Evolutionary conservation across 192 early-diverging fungal species (phyloP).

Genomic region (Thamnidium elegans): DNA sequence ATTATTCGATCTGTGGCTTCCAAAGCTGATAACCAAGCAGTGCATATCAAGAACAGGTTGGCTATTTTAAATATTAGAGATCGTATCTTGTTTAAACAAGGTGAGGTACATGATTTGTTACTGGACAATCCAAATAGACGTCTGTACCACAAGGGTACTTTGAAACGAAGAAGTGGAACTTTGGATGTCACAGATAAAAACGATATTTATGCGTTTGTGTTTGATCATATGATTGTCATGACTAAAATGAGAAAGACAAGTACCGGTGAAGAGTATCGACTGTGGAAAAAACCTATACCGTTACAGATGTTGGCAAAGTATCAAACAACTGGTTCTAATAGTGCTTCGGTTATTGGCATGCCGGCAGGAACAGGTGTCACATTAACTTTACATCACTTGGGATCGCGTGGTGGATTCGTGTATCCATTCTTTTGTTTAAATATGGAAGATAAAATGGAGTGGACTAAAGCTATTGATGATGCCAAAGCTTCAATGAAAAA

Average conservation of each 20-base stretch:
- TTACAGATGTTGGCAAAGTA: slow-evolving; percentile 58
- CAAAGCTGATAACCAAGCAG: slow-evolving; percentile 3
- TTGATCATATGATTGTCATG: slow-evolving; percentile 86
- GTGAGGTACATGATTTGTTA: slow-evolving; percentile 60
- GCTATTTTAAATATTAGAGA: slow-evolving; percentile 25
- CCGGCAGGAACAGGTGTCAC: slow-evolving; percentile 1
- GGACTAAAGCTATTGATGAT: slow-evolving; percentile 78
- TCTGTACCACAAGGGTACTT: slow-evolving; percentile 72
- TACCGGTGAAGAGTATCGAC: slow-evolving; percentile 57
- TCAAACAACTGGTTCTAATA: neutral
- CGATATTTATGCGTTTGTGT: slow-evolving; percentile 78
- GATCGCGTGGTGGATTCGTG: slow-evolving; percentile 47
- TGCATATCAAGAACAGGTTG: slow-evolving; percentile 13
- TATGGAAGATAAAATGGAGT: slow-evolving; percentile 65
- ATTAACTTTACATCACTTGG: slow-evolving; percentile 27
- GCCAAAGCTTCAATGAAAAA: slow-evolving; percentile 46
- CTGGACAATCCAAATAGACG: slow-evolving; percentile 68
- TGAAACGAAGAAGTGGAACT: slow-evolving; percentile 49
- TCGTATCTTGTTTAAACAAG: slow-evolving; percentile 29
- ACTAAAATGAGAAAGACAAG: slow-evolving; percentile 61
- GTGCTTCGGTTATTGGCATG: neutral
- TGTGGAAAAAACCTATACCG: slow-evolving; percentile 73
- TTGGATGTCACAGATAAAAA: slow-evolving; percentile 52
- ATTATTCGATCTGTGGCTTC: slow-evolving; percentile 10
- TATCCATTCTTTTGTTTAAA: slow-evolving; percentile 71